These are phyloP conservation scores for Phanerodontia chrysosporium DNA, from an alignment of 768 basidiomycete genomes.

Conservation along the genomic window DNA sequence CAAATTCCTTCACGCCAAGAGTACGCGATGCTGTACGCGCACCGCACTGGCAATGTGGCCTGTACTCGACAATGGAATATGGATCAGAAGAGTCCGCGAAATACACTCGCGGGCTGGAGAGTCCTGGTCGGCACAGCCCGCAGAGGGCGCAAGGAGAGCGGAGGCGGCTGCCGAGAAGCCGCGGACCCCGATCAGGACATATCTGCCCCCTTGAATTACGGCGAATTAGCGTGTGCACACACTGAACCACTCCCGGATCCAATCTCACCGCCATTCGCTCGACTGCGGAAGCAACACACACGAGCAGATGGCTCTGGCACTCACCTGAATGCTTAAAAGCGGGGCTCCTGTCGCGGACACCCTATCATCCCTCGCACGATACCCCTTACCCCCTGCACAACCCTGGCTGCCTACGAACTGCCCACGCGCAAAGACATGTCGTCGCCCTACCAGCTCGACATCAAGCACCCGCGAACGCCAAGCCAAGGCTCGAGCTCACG, in stretches of 20 bases:
- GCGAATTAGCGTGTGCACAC: not conserved
- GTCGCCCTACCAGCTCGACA: constrained; percentile 28
- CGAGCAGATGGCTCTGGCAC: not conserved
- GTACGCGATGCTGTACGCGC: not conserved
- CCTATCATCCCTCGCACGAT: not conserved
- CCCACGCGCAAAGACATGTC: constrained; percentile 13
- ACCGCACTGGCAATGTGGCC: not conserved
- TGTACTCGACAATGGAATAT: too few relatives aligned
- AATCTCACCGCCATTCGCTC: not conserved
- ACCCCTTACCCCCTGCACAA: not conserved
- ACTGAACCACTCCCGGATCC: not conserved
- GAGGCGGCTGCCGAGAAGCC: not conserved
- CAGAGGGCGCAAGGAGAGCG: not conserved
- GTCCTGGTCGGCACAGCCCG: not conserved
- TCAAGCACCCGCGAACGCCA: constrained; percentile 47
- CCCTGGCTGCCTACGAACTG: constrained; percentile 11
- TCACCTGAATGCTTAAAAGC: not conserved
- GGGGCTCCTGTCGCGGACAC: not conserved
- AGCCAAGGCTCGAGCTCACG: constrained; percentile 33
- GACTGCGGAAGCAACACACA: not conserved
- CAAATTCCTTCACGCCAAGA: not conserved
- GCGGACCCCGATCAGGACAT: not conserved
- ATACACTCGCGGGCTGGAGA: not conserved
- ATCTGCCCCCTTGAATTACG: not conserved
- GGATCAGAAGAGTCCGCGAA: not conserved